These are phyloP conservation scores for Pyrenophora teres DNA, from an alignment of 2,329 filamentous ascomycete genomes.

Conservation along the genomic window DNA sequence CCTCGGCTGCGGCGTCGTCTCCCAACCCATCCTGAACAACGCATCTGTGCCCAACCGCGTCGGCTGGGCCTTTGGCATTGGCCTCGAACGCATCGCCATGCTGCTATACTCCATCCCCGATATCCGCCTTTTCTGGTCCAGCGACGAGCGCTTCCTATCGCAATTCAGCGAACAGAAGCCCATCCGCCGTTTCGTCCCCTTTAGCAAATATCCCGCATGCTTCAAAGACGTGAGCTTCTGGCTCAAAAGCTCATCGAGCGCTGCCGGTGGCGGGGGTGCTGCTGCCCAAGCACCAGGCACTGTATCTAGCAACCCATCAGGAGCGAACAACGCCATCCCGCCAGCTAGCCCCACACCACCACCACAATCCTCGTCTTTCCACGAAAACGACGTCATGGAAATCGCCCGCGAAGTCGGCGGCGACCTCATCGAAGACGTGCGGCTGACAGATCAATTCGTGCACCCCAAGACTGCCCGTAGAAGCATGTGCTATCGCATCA, in stretches of 20 bases:
- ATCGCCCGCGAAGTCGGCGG: slow-evolving; percentile 82
- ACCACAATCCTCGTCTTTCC: slow-evolving; percentile 57
- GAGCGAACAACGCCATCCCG: slow-evolving; percentile 5
- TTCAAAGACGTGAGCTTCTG: slow-evolving; percentile 96
- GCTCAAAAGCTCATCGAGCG: slow-evolving; percentile 55
- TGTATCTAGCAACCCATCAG: slow-evolving; percentile 5
- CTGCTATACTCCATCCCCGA: slow-evolving; percentile 94
- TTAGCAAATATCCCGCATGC: slow-evolving; percentile 88
- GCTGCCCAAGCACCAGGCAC: not conserved
- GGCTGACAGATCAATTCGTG: slow-evolving; percentile 80
- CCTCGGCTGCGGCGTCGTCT: slow-evolving; percentile 87
- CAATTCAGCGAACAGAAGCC: slow-evolving; percentile 67
- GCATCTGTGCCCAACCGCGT: slow-evolving; percentile 75
- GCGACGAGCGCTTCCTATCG: slow-evolving; percentile 78
- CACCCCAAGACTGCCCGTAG: slow-evolving; percentile 82
- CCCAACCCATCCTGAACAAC: slow-evolving; percentile 78
- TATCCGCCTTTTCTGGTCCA: slow-evolving; percentile 95
- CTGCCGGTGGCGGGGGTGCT: slow-evolving; percentile 31
- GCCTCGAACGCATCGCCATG: slow-evolving; percentile 95
- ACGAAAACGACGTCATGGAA: slow-evolving; percentile 98
- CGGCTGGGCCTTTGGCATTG: slow-evolving; percentile 95
- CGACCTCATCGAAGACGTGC: slow-evolving; percentile 85
- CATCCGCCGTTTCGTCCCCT: slow-evolving; percentile 74
- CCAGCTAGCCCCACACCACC: slow-evolving; percentile 2
- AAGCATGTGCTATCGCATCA: slow-evolving; percentile 90